Evolutionary conservation across 257 asterid species (phyloP).

Genomic region (Anisodus tanguticus): DNA sequence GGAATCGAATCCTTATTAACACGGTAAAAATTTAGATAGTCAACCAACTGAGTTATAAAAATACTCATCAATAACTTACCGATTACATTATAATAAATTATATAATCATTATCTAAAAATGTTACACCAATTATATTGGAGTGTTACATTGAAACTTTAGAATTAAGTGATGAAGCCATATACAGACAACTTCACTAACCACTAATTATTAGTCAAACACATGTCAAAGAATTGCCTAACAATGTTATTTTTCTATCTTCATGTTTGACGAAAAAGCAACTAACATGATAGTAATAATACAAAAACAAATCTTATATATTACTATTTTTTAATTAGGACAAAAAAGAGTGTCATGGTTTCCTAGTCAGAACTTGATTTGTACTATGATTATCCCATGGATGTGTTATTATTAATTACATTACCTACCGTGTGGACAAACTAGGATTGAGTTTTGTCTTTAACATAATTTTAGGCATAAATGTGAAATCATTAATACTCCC

Average conservation of each 20-base stretch:
- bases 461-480: conserved; percentile 6
- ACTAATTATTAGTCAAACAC: conserved; percentile 26
- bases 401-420: not conserved
- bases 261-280: not conserved
- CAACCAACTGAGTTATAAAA: no score
- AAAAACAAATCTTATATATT: no score
- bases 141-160: not conserved
- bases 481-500: not conserved
- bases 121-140: not conserved
- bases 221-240: conserved; percentile 30
- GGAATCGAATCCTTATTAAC: no score
- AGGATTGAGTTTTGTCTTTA: conserved; percentile 8
- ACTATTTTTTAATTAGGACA: not conserved
- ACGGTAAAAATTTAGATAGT: no score
- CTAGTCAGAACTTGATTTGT: conserved; percentile 28
- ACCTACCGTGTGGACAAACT: conserved; percentile 30
- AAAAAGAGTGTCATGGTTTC: not conserved
- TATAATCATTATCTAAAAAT: not conserved
- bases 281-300: no score
- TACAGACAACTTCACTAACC: conserved; percentile 21
- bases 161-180: not conserved
- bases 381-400: conserved; percentile 16
- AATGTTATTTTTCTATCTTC: not conserved
- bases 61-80: no score
- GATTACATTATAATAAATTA: not conserved